phyloP scores from a whole-genome alignment of 805 yeast species.

The Starmerella sirachaensis region DNA sequence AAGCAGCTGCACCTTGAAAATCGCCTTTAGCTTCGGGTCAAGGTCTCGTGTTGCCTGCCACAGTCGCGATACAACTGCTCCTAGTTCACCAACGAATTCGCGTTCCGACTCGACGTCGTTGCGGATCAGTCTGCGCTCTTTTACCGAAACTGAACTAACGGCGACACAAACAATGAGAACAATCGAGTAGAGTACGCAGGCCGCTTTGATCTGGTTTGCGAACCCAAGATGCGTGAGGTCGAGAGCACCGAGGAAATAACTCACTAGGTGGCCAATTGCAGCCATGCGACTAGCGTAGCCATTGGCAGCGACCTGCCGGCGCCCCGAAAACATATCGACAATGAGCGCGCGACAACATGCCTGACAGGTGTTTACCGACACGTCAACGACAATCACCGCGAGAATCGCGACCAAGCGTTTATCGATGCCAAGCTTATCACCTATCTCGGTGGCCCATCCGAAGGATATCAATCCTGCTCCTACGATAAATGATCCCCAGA shows the following conservation, averaged over 20 bases:
- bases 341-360: slow-evolving; percentile 50
- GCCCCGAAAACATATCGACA: slow-evolving; percentile 47
- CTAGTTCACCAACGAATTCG: background rate
- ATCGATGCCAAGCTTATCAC: slow-evolving; percentile 32
- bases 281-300: slow-evolving; percentile 60
- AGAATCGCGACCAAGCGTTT: slow-evolving; percentile 13
- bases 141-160: slow-evolving; percentile 33
- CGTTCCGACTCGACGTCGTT: slow-evolving; percentile 27
- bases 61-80: slow-evolving; percentile 4
- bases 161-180: slow-evolving; percentile 34
- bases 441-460: slow-evolving; percentile 33
- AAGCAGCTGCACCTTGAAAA: slow-evolving; percentile 47
- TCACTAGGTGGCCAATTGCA: slow-evolving; percentile 46
- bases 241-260: slow-evolving; percentile 42
- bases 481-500: slow-evolving; percentile 43
- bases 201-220: slow-evolving; percentile 43
- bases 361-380: slow-evolving; percentile 47
- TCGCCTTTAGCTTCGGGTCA: slow-evolving; percentile 40
- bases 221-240: slow-evolving; percentile 34
- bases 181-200: slow-evolving; percentile 35
- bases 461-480: slow-evolving; percentile 34
- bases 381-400: slow-evolving; percentile 46
- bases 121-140: slow-evolving; percentile 39
- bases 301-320: slow-evolving; percentile 47
- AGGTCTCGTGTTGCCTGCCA: slow-evolving; percentile 22